These are phyloP conservation scores for Scolecobasidium constrictum DNA, from an alignment of 2,329 filamentous ascomycete species.

Conservation along the genomic window DNA sequence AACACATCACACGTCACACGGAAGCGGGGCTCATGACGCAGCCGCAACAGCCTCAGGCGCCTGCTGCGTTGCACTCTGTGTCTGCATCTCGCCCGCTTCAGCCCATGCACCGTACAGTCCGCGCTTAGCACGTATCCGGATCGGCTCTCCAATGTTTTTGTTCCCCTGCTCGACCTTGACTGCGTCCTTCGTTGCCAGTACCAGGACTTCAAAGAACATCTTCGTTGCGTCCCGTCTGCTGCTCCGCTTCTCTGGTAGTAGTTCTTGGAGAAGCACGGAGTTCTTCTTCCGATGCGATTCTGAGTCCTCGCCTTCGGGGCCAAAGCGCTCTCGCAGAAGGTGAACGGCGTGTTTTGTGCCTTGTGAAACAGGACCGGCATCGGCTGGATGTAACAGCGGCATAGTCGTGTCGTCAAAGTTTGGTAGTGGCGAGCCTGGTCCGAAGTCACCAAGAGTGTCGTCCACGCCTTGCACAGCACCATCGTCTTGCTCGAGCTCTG, in stretches of 20 bases:
- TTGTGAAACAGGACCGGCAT: conserved; percentile 76
- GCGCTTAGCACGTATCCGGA: conserved; percentile 79
- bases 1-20: no score
- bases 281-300: conserved; percentile 63
- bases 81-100: conserved; percentile 51
- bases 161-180: conserved; percentile 88
- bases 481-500: conserved; percentile 17
- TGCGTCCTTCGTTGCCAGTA: conserved; percentile 93
- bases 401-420: conserved; percentile 71
- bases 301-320: conserved; percentile 56
- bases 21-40: no score
- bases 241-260: conserved; percentile 72
- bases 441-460: conserved; percentile 29
- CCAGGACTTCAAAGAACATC: conserved; percentile 98
- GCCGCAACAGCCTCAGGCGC: no score
- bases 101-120: conserved; percentile 98
- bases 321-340: conserved; percentile 80
- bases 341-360: conserved; percentile 95
- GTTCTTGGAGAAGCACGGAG: conserved; percentile 78
- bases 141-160: conserved; percentile 61
- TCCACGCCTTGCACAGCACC: conserved; percentile 16
- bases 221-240: conserved; percentile 88
- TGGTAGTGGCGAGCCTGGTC: conserved; percentile 22
- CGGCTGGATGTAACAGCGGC: conserved; percentile 66
- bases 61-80: no score